These are phyloP conservation scores for Ophiocordyceps unilateralis DNA, from an alignment of 2,329 filamentous ascomycete genomes.

Conservation along the genomic window DNA sequence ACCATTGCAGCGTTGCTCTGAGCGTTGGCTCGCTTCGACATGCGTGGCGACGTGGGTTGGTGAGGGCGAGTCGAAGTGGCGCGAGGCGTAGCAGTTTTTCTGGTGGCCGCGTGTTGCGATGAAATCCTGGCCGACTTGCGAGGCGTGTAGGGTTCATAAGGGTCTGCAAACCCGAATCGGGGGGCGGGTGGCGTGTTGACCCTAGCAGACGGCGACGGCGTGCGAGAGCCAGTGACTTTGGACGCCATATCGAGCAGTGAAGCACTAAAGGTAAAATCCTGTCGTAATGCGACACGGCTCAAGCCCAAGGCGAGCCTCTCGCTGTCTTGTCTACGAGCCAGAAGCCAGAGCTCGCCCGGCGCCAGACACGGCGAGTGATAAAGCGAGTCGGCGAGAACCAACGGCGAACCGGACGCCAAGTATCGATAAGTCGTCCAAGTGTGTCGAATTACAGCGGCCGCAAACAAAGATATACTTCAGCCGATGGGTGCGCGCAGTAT, in stretches of 20 bases:
- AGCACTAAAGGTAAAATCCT: not conserved
- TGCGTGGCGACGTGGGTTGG: conserved; percentile 14
- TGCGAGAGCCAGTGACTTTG: conserved; percentile 20
- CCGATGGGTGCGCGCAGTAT: not conserved
- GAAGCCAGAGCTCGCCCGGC: conserved; percentile 3
- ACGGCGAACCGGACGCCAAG: not conserved
- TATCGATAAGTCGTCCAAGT: not conserved
- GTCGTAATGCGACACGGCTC: not conserved
- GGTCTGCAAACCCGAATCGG: conserved; percentile 47
- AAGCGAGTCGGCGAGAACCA: conserved; percentile 2
- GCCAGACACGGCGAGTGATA: conserved; percentile 1
- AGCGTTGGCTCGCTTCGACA: conserved; percentile 13
- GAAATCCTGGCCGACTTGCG: conserved; percentile 52
- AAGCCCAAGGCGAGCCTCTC: not conserved
- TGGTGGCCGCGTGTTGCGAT: conserved; percentile 30
- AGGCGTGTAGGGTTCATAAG: conserved; percentile 56
- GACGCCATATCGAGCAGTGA: conserved; percentile 9
- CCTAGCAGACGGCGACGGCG: conserved; percentile 41
- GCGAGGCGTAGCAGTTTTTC: conserved; percentile 35
- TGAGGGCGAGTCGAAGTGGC: conserved; percentile 14
- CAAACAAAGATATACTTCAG: not conserved
- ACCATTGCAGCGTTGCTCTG: conserved; percentile 14
- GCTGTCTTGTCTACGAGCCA: conserved; percentile 3
- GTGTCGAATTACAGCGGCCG: not conserved
- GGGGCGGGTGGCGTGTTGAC: conserved; percentile 54